phyloP scores from a whole-genome alignment of 139 green algal species.

The Tetraselmis striata region DNA sequence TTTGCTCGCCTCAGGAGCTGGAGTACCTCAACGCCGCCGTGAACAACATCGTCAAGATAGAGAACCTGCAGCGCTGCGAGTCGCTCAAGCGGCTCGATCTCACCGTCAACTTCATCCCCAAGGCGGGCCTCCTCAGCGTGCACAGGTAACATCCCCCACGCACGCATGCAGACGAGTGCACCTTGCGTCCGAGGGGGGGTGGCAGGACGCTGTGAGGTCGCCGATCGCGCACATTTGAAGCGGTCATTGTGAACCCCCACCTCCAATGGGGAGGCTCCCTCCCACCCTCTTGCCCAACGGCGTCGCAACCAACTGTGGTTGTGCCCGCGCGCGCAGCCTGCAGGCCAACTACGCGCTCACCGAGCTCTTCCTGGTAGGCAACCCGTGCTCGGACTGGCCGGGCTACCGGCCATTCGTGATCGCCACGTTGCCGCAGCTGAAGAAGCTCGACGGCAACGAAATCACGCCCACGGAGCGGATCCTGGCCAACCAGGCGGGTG shows the following conservation, averaged over 20 bases:
- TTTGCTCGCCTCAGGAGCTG: slow-evolving; percentile 83
- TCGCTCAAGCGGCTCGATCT: slow-evolving; percentile 84
- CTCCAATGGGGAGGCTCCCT: no score
- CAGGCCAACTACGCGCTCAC: slow-evolving; percentile 26
- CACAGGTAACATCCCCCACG: slow-evolving; percentile 19
- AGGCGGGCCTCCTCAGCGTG: slow-evolving; percentile 36
- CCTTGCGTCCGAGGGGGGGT: no score
- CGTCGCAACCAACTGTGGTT: no score
- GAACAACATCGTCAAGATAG: slow-evolving; percentile 81
- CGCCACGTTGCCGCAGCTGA: slow-evolving; percentile 62
- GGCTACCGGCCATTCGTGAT: slow-evolving; percentile 75
- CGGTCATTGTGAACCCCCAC: no score
- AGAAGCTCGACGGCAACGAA: slow-evolving; percentile 61
- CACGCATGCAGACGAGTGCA: slow-evolving; percentile 42
- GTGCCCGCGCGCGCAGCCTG: slow-evolving; percentile 43
- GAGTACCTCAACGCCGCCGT: slow-evolving; percentile 87
- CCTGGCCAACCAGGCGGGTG: slow-evolving; percentile 31
- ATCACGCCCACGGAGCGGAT: slow-evolving; percentile 69
- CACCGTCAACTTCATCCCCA: slow-evolving; percentile 81
- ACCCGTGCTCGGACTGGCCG: slow-evolving; percentile 77
- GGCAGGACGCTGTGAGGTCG: no score
- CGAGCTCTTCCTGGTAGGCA: slow-evolving; percentile 79
- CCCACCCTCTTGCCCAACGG: no score
- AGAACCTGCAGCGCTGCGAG: slow-evolving; percentile 87
- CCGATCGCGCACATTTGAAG: not conserved